A percentile compares a stretch with the other conserved stretches of the same genome.
phyloP scores from a whole-genome alignment of 768 basidiomycete species.

The Boletus barrowsii region DNA sequence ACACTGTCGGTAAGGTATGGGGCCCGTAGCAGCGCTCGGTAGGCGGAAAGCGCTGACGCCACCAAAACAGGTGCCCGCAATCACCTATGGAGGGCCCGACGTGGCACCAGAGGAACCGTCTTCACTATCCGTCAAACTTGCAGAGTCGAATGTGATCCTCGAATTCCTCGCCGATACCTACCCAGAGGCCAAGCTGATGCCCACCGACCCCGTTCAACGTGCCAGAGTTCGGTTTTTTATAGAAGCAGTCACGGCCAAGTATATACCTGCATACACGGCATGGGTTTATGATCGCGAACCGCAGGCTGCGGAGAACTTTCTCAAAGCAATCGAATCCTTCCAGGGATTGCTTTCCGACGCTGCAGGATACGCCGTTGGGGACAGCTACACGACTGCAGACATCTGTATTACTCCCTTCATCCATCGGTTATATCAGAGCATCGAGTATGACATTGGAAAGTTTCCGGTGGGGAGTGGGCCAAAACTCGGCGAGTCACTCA shows the following conservation, averaged over 20 bases:
- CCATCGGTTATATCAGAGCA: constrained; percentile 40
- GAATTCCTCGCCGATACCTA: constrained; percentile 62
- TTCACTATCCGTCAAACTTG: constrained; percentile 52
- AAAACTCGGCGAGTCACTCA: constrained; percentile 40
- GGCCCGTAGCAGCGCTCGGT: background rate
- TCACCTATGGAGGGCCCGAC: constrained; percentile 56
- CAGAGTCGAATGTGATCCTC: constrained; percentile 62
- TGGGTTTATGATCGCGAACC: constrained; percentile 38
- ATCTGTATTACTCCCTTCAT: constrained; percentile 57
- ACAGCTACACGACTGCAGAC: constrained; percentile 58
- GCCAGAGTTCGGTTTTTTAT: constrained; percentile 61
- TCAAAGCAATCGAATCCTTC: constrained; percentile 43
- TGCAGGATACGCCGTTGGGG: constrained; percentile 35
- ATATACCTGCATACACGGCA: constrained; percentile 37
- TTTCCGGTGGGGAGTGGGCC: constrained; percentile 47
- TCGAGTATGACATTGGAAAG: constrained; percentile 49
- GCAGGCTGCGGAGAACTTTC: constrained; percentile 32
- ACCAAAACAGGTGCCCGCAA: constrained; percentile 42
- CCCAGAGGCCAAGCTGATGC: constrained; percentile 44
- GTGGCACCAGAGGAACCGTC: constrained; percentile 53
- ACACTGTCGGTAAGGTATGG: constrained; percentile 58
- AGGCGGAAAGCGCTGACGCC: background rate
- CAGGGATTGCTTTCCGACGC: constrained; percentile 50
- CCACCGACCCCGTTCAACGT: constrained; percentile 48
- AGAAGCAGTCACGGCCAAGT: constrained; percentile 45